Evolutionary conservation across 139 green algal genomes (phyloP).

Genomic region (Haematococcus lacustris): DNA sequence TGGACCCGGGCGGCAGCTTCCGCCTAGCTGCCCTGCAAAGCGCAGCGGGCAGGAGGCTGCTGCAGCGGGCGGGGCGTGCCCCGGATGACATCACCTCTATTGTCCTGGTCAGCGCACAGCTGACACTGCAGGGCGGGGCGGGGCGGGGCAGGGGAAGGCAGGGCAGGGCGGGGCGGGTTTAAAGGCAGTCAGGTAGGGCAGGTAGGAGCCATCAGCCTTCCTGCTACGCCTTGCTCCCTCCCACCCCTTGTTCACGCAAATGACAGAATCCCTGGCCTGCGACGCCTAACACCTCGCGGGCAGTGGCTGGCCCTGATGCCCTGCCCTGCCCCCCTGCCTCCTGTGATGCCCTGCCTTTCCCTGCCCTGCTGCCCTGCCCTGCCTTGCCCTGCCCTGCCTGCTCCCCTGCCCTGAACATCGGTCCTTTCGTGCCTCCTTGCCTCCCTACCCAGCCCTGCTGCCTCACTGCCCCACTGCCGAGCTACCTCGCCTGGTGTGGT

Average conservation of each 20-base stretch:
- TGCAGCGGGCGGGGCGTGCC: slow-evolving; percentile 49
- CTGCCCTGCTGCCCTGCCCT: not conserved
- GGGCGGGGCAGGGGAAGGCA: too few relatives aligned
- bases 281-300: not conserved
- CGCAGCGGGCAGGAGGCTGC: slow-evolving; percentile 43
- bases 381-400: not conserved
- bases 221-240: not conserved
- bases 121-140: not conserved
- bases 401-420: not conserved
- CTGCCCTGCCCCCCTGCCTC: not conserved
- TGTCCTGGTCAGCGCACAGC: slow-evolving; percentile 47
- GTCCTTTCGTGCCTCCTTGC: not conserved
- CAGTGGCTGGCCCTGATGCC: too few relatives aligned
- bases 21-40: slow-evolving; percentile 74
- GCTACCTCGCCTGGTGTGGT: too few relatives aligned
- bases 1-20: slow-evolving; percentile 43
- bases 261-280: not conserved
- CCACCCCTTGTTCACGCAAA: not conserved
- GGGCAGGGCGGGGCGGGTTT: too few relatives aligned
- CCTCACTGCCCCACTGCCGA: too few relatives aligned
- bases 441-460: too few relatives aligned
- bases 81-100: slow-evolving; percentile 82
- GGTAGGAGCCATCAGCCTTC: not conserved
- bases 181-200: not conserved
- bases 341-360: not conserved